Evolutionary conservation across 306 rosid species (phyloP).

Genomic region (Quercus robur): DNA sequence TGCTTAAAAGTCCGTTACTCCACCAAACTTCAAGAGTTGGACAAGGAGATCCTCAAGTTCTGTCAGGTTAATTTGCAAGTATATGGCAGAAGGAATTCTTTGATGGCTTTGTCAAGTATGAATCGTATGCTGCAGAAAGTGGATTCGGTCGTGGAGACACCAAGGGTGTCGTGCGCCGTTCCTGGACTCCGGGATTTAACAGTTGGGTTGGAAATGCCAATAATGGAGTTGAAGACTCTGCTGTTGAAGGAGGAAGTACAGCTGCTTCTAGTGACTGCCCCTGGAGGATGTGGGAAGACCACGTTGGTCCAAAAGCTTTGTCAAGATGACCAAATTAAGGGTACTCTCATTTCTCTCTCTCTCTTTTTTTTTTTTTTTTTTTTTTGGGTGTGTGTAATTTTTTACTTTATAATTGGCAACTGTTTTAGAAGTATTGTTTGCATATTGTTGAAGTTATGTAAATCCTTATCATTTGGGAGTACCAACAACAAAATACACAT

Average conservation of each 20-base stretch:
- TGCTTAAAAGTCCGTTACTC: constrained; percentile 18
- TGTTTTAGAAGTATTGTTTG: neutral
- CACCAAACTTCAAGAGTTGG: constrained; percentile 29
- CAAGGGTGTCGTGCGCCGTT: constrained; percentile 16
- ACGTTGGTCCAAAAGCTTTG: constrained; percentile 46
- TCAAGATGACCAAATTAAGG: constrained; percentile 38
- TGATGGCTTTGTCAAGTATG: neutral
- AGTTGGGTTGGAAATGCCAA: constrained; percentile 47
- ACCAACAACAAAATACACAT: too few species aligned
- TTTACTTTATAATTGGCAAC: neutral
- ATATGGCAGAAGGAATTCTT: constrained; percentile 16
- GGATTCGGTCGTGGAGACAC: neutral
- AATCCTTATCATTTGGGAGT: too few species aligned
- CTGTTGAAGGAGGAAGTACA: constrained; percentile 25
- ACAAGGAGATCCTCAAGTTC: constrained; percentile 8
- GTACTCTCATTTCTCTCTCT: constrained; percentile 11
- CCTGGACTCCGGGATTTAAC: constrained; percentile 28
- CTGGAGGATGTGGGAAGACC: constrained; percentile 55
- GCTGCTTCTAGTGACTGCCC: constrained; percentile 40
- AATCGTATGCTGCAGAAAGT: neutral
- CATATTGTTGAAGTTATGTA: too few species aligned
- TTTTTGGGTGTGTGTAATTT: neutral
- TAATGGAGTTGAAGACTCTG: constrained; percentile 43
- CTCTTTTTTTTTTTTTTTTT: neutral
- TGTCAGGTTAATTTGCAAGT: constrained; percentile 14